Conservation (phyloP, 1,284 basidiomycete species). For the Mycena sp. region DNA sequence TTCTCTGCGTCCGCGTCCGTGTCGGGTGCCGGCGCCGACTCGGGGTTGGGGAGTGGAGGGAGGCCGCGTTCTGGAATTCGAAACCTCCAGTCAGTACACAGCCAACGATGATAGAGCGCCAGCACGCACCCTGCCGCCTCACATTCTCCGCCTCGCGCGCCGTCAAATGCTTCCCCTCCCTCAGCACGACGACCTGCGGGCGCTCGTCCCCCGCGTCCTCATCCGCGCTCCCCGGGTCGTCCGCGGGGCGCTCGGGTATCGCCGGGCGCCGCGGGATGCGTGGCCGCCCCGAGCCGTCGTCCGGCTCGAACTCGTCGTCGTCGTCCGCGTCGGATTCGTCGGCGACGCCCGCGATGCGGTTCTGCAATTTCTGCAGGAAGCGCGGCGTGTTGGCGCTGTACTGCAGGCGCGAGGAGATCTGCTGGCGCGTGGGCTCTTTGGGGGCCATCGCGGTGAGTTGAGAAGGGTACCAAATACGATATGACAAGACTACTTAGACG, state of each 20-base stretch:
- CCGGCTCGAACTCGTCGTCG: conserved; percentile 52
- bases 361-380: conserved; percentile 69
- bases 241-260: conserved; percentile 75
- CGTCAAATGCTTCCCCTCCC: conserved; percentile 84
- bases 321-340: conserved; percentile 54
- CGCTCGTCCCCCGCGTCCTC: conserved; percentile 84
- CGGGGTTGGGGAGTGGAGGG: conserved; percentile 44
- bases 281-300: conserved; percentile 72
- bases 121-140: conserved; percentile 71
- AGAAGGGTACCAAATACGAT: too few species aligned
- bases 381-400: conserved; percentile 64
- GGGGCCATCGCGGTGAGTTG: conserved; percentile 56
- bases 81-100: background rate
- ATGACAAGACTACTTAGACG: too few species aligned
- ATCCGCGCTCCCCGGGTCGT: conserved; percentile 77
- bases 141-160: conserved; percentile 81
- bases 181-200: conserved; percentile 87
- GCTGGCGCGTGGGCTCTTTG: conserved; percentile 73
- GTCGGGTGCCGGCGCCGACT: conserved; percentile 7
- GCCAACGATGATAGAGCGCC: background rate
- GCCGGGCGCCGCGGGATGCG: conserved; percentile 79
- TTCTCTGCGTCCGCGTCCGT: conserved; percentile 26
- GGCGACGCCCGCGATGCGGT: conserved; percentile 61
- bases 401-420: conserved; percentile 70
- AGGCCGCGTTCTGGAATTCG: conserved; percentile 55